A percentile compares a stretch with the other conserved stretches of the same genome.
These are phyloP conservation scores for Lasiodiplodia sp. DNA, from an alignment of 2,329 filamentous ascomycete genomes.

Conservation along the genomic window DNA sequence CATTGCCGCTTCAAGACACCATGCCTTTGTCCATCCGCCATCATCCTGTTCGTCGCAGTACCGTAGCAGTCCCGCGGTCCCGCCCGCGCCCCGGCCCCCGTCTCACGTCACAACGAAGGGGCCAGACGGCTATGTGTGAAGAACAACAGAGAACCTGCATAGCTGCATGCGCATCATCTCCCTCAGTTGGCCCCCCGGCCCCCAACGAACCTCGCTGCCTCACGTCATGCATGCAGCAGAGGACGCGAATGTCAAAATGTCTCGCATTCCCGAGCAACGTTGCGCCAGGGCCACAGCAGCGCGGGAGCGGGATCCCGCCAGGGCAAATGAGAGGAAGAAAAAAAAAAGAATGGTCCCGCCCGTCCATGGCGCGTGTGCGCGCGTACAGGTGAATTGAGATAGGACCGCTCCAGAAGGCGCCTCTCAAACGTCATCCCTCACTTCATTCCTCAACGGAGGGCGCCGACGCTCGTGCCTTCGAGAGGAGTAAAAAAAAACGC, in stretches of 20 bases:
- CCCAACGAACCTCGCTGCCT: neutral
- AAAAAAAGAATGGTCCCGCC: neutral
- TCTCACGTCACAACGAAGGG: conserved; percentile 16
- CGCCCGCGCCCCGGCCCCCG: neutral
- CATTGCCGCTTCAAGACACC: neutral
- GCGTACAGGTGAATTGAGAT: neutral
- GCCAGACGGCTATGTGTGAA: neutral
- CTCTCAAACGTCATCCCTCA: neutral
- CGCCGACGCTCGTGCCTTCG: neutral
- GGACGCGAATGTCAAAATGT: conserved; percentile 1
- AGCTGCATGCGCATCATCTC: conserved; percentile 19
- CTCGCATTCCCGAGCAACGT: conserved; percentile 12
- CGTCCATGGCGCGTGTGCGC: neutral
- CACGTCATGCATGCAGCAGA: neutral
- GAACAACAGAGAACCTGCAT: neutral
- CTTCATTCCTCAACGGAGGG: neutral
- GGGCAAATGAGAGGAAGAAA: neutral
- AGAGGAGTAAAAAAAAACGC: too few relatives aligned
- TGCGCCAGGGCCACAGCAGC: neutral
- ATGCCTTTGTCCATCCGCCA: neutral
- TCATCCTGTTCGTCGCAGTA: conserved; percentile 2
- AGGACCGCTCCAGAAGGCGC: neutral
- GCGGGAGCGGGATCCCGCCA: conserved; percentile 3
- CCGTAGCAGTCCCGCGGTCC: conserved; percentile 4
- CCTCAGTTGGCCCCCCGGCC: neutral